phyloP scores from a whole-genome alignment of 345 rosid genomes.

The Erodium maritimum region DNA sequence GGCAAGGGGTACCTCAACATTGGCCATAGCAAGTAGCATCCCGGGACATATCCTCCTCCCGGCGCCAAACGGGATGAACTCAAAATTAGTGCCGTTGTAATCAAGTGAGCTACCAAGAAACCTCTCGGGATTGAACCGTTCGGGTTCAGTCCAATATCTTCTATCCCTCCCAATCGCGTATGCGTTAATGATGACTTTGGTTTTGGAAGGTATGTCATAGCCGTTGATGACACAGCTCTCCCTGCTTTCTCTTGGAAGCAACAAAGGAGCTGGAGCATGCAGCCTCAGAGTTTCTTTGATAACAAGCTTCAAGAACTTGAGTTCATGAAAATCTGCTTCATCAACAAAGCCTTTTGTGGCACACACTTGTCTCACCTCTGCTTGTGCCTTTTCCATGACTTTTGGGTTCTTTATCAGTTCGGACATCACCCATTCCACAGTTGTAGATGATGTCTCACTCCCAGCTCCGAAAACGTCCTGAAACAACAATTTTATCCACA shows the following conservation, averaged over 20 bases:
- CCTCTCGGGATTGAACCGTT: slow-evolving; percentile 11
- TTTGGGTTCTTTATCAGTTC: slow-evolving; percentile 16
- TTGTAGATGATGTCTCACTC: slow-evolving; percentile 8
- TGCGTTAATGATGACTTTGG: slow-evolving; percentile 7
- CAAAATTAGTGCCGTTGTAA: slow-evolving; percentile 2
- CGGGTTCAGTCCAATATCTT: slow-evolving; percentile 9
- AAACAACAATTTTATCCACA: not conserved
- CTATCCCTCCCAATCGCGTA: slow-evolving; percentile 13
- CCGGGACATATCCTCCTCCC: slow-evolving; percentile 18
- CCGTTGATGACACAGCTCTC: slow-evolving; percentile 13
- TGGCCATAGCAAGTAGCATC: not conserved
- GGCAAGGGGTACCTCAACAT: slow-evolving; percentile 8
- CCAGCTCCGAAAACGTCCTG: slow-evolving; percentile 14
- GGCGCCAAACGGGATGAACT: slow-evolving; percentile 12
- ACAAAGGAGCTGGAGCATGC: slow-evolving; percentile 15
- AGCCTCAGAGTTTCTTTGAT: slow-evolving; percentile 22
- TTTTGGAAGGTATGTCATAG: slow-evolving; percentile 12
- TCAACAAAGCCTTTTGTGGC: not conserved
- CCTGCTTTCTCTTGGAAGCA: slow-evolving; percentile 16
- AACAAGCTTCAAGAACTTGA: slow-evolving; percentile 15
- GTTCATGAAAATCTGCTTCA: slow-evolving; percentile 9
- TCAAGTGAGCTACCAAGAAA: slow-evolving; percentile 10
- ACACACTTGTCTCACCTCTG: slow-evolving; percentile 8
- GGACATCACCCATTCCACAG: slow-evolving; percentile 20
- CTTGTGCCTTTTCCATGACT: slow-evolving; percentile 18